phyloP scores from a whole-genome alignment of 106 monocot genomes.

The Acorus gramineus region DNA sequence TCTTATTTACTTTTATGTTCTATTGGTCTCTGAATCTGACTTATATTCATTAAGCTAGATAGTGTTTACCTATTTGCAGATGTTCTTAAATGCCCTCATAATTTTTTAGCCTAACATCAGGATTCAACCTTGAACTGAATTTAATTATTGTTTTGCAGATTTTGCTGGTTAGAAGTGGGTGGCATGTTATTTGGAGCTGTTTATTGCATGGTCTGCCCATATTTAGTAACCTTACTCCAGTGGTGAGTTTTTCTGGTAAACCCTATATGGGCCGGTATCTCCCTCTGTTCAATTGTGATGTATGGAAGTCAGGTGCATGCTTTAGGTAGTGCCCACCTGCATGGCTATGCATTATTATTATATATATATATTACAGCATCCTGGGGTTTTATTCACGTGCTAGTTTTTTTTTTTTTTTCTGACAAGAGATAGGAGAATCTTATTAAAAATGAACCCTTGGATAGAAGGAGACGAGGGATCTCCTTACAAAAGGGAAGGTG shows the following conservation, averaged over 20 bases:
- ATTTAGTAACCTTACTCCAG: slow-evolving; percentile 41
- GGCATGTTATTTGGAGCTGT: slow-evolving; percentile 63
- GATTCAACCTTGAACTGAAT: background rate
- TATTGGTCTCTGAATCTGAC: too few species aligned
- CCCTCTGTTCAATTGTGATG: too few species aligned
- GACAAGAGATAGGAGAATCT: too few species aligned
- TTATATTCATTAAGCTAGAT: too few species aligned
- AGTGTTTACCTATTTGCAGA: background rate
- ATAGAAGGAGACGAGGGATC: too few species aligned
- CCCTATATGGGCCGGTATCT: too few species aligned
- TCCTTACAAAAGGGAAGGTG: too few species aligned
- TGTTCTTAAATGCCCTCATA: background rate
- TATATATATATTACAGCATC: background rate
- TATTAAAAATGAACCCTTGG: too few species aligned
- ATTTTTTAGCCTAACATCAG: background rate
- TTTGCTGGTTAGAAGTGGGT: slow-evolving; percentile 27
- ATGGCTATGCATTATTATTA: too few species aligned
- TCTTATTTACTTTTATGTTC: too few species aligned
- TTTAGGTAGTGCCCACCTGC: too few species aligned
- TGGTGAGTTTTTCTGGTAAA: slow-evolving; percentile 33
- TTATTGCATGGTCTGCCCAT: slow-evolving; percentile 62
- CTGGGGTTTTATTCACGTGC: background rate
- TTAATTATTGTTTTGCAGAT: slow-evolving; percentile 15
- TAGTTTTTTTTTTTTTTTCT: background rate
- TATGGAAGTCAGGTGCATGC: too few species aligned